Percentiles rank a stretch among this genome's conserved stretches.
Conservation (phyloP, 2,329 filamentous ascomycete species). For the Domatiomyces globalis region DNA sequence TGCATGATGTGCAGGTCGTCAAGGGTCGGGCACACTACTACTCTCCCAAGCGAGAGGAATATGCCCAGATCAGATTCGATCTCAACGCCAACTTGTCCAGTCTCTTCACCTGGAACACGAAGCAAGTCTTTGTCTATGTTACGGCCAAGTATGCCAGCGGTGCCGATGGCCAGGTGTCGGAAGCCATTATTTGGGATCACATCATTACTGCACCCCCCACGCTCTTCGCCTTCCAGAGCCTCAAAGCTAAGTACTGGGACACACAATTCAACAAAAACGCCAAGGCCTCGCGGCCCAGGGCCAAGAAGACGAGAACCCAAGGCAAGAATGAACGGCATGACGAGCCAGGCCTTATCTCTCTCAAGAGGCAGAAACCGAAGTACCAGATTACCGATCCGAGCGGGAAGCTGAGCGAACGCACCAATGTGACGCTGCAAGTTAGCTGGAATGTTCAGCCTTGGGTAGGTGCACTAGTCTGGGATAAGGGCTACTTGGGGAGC, state of each 20-base stretch:
- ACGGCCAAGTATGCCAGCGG: conserved; percentile 53
- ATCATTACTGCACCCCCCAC: conserved; percentile 61
- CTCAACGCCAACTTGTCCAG: conserved; percentile 79
- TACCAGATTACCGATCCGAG: conserved; percentile 91
- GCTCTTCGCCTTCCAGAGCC: conserved; percentile 27
- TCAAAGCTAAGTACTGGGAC: conserved; percentile 23
- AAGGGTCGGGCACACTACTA: conserved; percentile 95
- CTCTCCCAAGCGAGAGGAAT: conserved; percentile 81
- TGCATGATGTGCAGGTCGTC: conserved; percentile 73
- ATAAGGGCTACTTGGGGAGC: conserved; percentile 31
- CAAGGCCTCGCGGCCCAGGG: conserved; percentile 12
- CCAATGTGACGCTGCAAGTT: conserved; percentile 62
- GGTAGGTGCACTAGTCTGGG: conserved; percentile 82
- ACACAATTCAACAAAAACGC: conserved; percentile 20
- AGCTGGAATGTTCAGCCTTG: conserved; percentile 98
- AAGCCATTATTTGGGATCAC: conserved; percentile 87
- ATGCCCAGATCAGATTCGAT: conserved; percentile 86
- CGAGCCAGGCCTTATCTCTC: conserved; percentile 49
- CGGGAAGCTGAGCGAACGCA: conserved; percentile 58
- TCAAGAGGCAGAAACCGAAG: conserved; percentile 80
- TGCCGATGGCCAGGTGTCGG: conserved; percentile 30
- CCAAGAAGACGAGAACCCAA: conserved; percentile 10
- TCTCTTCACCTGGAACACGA: conserved; percentile 99
- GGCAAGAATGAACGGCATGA: conserved; percentile 2
- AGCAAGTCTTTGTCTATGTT: conserved; percentile 93